Conservation (phyloP, 805 yeast species). For the Schwanniomyces pseudopolymorphus region DNA sequence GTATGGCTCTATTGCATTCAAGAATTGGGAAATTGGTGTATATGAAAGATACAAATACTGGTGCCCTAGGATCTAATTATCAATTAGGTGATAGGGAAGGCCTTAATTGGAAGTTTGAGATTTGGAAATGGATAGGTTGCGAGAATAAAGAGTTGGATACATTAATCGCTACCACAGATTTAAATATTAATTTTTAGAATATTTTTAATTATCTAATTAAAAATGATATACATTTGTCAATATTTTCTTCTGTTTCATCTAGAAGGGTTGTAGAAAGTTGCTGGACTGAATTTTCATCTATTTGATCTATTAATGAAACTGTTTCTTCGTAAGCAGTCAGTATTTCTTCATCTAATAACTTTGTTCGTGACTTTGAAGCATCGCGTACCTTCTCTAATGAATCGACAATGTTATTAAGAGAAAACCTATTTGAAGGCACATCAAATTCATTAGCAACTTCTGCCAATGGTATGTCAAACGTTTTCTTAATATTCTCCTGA, state of each 20-base stretch:
- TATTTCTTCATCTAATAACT: constrained; percentile 13
- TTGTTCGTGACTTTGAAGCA: constrained; percentile 22
- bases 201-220: neutral
- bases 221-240: constrained; percentile 9
- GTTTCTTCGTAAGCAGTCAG: constrained; percentile 14
- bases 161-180: neutral
- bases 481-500: constrained; percentile 10
- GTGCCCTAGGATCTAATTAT: constrained; percentile 63
- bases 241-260: constrained; percentile 14
- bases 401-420: constrained; percentile 11
- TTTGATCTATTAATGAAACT: constrained; percentile 15
- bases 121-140: constrained; percentile 66
- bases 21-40: constrained; percentile 71
- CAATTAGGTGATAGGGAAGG: constrained; percentile 73
- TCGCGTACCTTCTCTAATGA: constrained; percentile 25
- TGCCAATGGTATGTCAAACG: constrained; percentile 25
- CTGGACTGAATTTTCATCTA: constrained; percentile 28
- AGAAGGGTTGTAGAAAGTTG: constrained; percentile 14
- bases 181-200: neutral
- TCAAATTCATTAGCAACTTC: constrained; percentile 5
- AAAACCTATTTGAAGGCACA: constrained; percentile 1
- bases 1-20: constrained; percentile 94
- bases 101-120: constrained; percentile 86
- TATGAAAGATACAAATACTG: constrained; percentile 42
- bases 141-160: constrained; percentile 8